Percentiles rank a stretch among this genome's conserved stretches.
Evolutionary conservation across 2,329 filamentous ascomycete genomes (phyloP).

Genomic region (Claviceps sp.): DNA sequence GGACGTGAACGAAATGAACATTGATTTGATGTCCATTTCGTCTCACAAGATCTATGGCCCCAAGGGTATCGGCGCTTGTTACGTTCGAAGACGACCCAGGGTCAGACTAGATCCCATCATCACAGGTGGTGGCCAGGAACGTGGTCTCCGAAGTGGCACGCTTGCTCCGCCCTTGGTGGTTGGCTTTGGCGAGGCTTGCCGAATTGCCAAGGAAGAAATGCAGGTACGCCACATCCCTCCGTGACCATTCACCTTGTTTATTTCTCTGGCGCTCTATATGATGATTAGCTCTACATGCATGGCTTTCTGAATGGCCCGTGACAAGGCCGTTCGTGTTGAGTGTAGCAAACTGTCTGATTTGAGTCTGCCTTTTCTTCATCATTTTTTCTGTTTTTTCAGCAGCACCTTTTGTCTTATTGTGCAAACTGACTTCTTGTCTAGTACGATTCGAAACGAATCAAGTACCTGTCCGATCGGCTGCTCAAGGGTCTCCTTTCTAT

Average conservation of each 20-base stretch:
- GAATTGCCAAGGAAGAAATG: conserved; percentile 83
- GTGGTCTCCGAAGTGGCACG: conserved; percentile 87
- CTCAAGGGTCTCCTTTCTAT: conserved; percentile 70
- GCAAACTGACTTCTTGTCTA: conserved; percentile 26
- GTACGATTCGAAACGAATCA: conserved; percentile 87
- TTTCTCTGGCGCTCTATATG: conserved; percentile 26
- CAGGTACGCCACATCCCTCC: conserved; percentile 47
- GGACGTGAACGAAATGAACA: conserved; percentile 94
- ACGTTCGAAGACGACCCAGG: conserved; percentile 79
- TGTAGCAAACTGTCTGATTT: conserved; percentile 55
- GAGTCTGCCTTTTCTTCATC: background rate
- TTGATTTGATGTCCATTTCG: conserved; percentile 97
- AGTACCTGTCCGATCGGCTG: conserved; percentile 69
- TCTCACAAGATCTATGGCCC: conserved; percentile 98
- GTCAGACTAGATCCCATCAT: conserved; percentile 94
- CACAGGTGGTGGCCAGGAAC: conserved; percentile 88
- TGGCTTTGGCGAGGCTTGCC: conserved; percentile 90
- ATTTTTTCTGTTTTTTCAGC: no score
- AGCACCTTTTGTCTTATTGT: background rate
- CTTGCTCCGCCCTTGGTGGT: conserved; percentile 79
- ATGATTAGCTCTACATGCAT: conserved; percentile 84
- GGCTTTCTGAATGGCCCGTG: conserved; percentile 71
- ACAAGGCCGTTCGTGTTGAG: conserved; percentile 45
- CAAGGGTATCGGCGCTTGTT: conserved; percentile 94
- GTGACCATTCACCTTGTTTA: background rate